Percentiles rank a stretch among this genome's conserved stretches.
These are phyloP conservation scores for Globisporangium irregulare DNA, from an alignment of 352 stramenopile genomes.

Conservation along the genomic window DNA sequence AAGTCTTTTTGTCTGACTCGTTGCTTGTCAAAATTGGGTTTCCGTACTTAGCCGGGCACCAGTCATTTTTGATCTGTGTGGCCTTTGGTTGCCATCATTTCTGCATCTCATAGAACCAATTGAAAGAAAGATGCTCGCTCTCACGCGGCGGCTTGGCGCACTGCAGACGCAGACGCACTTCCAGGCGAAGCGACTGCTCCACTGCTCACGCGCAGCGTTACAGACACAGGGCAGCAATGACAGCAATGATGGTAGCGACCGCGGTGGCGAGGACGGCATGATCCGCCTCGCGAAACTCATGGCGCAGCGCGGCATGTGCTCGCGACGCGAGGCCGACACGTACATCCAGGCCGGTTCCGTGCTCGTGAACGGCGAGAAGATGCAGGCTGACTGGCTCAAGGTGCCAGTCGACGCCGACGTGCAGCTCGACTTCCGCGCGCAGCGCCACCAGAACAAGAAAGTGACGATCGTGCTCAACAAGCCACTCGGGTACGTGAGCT, in stretches of 20 bases:
- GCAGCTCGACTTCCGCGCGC: conserved; percentile 54
- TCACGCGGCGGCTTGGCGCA: conserved; percentile 27
- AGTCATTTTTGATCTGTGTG: conserved; percentile 9
- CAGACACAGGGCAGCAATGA: not conserved
- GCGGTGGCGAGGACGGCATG: conserved; percentile 20
- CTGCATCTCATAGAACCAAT: not conserved
- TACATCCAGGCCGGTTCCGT: conserved; percentile 79
- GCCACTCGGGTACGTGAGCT: conserved; percentile 77
- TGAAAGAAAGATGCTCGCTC: conserved; percentile 33
- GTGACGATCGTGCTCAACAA: conserved; percentile 85
- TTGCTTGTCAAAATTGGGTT: not conserved
- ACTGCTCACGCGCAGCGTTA: not conserved
- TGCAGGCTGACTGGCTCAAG: conserved; percentile 70
- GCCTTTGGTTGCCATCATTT: conserved; percentile 1
- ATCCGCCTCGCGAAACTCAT: conserved; percentile 81
- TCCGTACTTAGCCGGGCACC: conserved; percentile 11
- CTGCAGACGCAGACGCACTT: conserved; percentile 2
- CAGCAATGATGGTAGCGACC: not conserved
- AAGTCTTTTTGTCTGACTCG: not conserved
- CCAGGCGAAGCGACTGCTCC: not conserved
- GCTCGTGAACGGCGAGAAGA: conserved; percentile 65
- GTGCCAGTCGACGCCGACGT: conserved; percentile 59
- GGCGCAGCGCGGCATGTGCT: conserved; percentile 73
- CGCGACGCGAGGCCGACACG: conserved; percentile 70
- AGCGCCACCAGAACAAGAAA: conserved; percentile 73